Conservation (phyloP, 768 basidiomycete species). For the Lentinula lateritia region DNA sequence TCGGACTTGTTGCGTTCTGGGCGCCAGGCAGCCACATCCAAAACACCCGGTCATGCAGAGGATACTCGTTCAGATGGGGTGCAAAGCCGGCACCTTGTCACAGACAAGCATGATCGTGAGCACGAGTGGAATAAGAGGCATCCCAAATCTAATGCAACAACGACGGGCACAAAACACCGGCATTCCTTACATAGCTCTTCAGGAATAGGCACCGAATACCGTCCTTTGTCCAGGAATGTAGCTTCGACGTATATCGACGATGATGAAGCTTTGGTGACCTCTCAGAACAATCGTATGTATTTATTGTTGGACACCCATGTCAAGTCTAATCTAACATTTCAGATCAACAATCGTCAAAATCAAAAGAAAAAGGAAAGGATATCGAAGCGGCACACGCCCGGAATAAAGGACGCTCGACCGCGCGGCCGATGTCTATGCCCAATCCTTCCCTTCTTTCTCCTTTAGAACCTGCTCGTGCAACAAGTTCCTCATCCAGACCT, state of each 20-base stretch:
- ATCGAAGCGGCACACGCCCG: slow-evolving; percentile 49
- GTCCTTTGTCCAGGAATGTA: not conserved
- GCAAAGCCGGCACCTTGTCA: not conserved
- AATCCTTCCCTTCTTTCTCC: slow-evolving; percentile 35
- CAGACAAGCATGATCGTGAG: slow-evolving; percentile 19
- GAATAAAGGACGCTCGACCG: slow-evolving; percentile 39
- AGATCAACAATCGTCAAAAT: slow-evolving; percentile 42
- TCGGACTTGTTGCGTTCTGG: not conserved
- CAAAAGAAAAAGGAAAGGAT: slow-evolving; percentile 37
- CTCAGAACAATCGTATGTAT: slow-evolving; percentile 48
- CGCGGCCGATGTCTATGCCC: slow-evolving; percentile 10
- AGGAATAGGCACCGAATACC: slow-evolving; percentile 2
- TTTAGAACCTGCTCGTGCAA: slow-evolving; percentile 25
- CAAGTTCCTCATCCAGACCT: slow-evolving; percentile 33
- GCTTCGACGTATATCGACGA: slow-evolving; percentile 24
- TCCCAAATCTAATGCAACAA: slow-evolving; percentile 12
- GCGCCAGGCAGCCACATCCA: not conserved
- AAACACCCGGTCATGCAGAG: not conserved
- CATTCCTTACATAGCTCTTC: slow-evolving; percentile 12
- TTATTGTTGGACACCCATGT: not conserved
- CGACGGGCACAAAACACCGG: slow-evolving; percentile 17
- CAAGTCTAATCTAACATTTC: not conserved
- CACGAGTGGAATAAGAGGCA: slow-evolving; percentile 38
- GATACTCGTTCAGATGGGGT: not conserved
- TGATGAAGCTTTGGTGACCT: slow-evolving; percentile 37